These are phyloP conservation scores for Cyathus striatus DNA, from an alignment of 768 basidiomycete species.

Conservation along the genomic window DNA sequence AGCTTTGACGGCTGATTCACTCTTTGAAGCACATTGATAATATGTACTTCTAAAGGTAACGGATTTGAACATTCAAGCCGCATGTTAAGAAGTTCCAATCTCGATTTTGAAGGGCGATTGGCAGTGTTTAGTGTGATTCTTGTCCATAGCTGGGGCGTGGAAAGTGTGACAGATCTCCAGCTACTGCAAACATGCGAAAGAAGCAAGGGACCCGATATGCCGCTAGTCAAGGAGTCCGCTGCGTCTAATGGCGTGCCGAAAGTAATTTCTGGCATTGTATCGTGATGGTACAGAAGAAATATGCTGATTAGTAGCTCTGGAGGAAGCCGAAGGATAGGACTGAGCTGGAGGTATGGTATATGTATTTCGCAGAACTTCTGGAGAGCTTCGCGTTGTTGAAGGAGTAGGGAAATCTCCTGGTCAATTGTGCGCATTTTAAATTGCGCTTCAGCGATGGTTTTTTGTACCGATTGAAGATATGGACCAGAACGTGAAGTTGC, in stretches of 20 bases:
- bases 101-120: background rate
- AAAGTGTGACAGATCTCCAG: background rate
- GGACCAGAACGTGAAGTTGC: background rate
- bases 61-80: background rate
- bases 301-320: background rate
- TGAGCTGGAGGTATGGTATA: background rate
- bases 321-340: background rate
- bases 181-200: background rate
- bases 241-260: background rate
- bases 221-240: background rate
- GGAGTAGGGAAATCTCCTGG: background rate
- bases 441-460: background rate
- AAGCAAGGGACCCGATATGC: background rate
- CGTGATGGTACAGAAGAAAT: background rate
- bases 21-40: background rate
- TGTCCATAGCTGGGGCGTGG: background rate
- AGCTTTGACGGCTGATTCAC: background rate
- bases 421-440: background rate
- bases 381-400: background rate
- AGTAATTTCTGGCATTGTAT: background rate
- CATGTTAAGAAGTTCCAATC: background rate
- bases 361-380: constrained; percentile 1
- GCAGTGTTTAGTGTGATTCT: background rate
- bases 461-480: background rate
- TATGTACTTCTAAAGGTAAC: background rate